These are phyloP conservation scores for Trichoderma erinaceum DNA, from an alignment of 495 filamentous ascomycete genomes.

Conservation along the genomic window DNA sequence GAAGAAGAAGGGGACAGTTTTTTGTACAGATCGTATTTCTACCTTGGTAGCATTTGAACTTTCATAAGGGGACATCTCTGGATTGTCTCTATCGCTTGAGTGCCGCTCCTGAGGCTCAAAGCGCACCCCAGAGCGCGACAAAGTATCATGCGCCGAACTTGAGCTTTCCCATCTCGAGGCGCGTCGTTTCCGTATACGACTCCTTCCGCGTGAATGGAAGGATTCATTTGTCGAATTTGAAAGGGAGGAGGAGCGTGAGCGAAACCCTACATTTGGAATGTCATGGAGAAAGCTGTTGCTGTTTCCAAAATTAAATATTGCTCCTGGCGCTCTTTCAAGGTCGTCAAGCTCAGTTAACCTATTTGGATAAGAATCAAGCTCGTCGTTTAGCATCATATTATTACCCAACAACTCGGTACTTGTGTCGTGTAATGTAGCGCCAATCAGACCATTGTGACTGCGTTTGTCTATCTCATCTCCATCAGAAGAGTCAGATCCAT, in stretches of 20 bases:
- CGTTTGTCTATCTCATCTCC: background rate
- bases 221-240: background rate
- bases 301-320: background rate
- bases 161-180: background rate
- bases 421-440: background rate
- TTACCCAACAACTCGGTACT: background rate
- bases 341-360: background rate
- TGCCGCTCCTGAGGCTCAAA: background rate
- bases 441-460: background rate
- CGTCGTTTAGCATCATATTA: background rate
- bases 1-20: background rate
- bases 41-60: conserved; percentile 4
- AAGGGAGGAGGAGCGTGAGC: background rate
- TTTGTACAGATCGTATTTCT: background rate
- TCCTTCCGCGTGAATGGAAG: background rate
- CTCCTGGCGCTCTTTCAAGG: background rate
- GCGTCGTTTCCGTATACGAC: background rate
- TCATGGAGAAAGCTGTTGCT: background rate
- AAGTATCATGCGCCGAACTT: background rate
- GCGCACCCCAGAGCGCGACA: background rate
- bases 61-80: background rate
- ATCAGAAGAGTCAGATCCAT: background rate
- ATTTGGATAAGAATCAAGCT: background rate
- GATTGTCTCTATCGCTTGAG: background rate
- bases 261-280: background rate